Evolutionary conservation across 2,329 filamentous ascomycete species (phyloP).

Genomic region (Cercospora citrullina): DNA sequence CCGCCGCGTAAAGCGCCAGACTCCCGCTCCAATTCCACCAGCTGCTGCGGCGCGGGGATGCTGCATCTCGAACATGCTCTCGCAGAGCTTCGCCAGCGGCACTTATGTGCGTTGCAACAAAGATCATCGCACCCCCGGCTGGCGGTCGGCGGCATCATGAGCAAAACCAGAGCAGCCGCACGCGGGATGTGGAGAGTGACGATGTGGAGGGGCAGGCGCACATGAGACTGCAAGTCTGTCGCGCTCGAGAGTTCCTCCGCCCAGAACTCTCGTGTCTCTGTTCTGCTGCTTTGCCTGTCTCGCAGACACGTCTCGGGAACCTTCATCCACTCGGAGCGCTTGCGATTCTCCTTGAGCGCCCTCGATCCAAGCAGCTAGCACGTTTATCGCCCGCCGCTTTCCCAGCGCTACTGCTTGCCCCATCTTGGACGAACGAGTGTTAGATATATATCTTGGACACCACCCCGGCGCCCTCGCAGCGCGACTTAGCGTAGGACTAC

Average conservation of each 20-base stretch:
- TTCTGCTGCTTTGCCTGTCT: not conserved
- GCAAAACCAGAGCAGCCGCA: not conserved
- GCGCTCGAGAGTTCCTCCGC: constrained; percentile 1
- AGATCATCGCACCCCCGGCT: not conserved
- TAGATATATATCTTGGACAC: constrained; percentile 15
- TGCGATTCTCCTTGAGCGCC: not conserved
- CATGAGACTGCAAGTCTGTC: constrained; percentile 1
- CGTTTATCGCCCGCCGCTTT: constrained; percentile 4
- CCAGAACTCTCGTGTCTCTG: constrained; percentile 12
- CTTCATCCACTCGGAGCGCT: constrained; percentile 12
- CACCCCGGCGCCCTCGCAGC: not conserved
- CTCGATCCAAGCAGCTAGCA: constrained; percentile 7
- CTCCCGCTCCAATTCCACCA: constrained; percentile 1
- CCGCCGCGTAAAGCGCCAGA: constrained; percentile 7
- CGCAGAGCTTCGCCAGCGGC: not conserved
- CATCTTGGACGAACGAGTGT: not conserved
- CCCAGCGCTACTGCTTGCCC: not conserved
- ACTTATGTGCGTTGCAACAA: not conserved
- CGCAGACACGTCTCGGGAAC: constrained; percentile 3
- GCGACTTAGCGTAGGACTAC: constrained; percentile 8
- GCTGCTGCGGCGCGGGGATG: not conserved
- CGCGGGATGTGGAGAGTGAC: constrained; percentile 15
- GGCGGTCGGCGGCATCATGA: not conserved
- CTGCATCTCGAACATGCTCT: not conserved
- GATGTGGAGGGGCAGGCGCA: constrained; percentile 16